Evolutionary conservation across 306 rosid genomes (phyloP).

Genomic region (Alnus glutinosa): DNA sequence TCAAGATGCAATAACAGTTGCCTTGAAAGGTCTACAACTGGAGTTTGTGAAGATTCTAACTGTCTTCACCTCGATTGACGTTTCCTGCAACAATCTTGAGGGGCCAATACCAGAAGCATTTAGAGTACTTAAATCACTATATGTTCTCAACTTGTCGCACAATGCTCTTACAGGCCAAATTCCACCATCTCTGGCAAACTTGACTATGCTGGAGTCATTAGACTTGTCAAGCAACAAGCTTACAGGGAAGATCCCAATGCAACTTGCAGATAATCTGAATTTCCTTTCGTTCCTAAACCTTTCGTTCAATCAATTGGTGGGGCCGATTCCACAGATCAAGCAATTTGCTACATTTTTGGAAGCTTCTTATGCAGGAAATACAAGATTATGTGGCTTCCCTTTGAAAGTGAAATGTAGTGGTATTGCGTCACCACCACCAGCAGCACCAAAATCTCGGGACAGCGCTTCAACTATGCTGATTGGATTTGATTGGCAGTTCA

Average conservation of each 20-base stretch:
- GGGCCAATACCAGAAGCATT: conserved; percentile 33
- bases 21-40: conserved; percentile 28
- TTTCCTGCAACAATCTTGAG: conserved; percentile 28
- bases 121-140: conserved; percentile 12
- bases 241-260: background rate
- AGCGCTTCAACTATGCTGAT: background rate
- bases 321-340: background rate
- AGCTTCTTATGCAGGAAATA: conserved; percentile 14
- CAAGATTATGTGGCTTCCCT: conserved; percentile 21
- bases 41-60: conserved; percentile 33
- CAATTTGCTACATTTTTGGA: conserved; percentile 19
- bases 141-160: conserved; percentile 13
- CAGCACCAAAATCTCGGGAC: background rate
- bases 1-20: conserved; percentile 34
- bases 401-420: background rate
- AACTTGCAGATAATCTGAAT: background rate
- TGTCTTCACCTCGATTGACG: conserved; percentile 34
- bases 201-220: conserved; percentile 10
- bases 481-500: conserved; percentile 65
- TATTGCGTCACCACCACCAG: background rate
- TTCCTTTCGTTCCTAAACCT: conserved; percentile 40
- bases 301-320: conserved; percentile 28
- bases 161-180: conserved; percentile 21
- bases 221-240: conserved; percentile 27
- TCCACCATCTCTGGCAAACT: conserved; percentile 21